Percentiles rank a stretch among this genome's conserved stretches.
These are phyloP conservation scores for Globisporangium parvum DNA, from an alignment of 352 stramenopile species.

Conservation along the genomic window DNA sequence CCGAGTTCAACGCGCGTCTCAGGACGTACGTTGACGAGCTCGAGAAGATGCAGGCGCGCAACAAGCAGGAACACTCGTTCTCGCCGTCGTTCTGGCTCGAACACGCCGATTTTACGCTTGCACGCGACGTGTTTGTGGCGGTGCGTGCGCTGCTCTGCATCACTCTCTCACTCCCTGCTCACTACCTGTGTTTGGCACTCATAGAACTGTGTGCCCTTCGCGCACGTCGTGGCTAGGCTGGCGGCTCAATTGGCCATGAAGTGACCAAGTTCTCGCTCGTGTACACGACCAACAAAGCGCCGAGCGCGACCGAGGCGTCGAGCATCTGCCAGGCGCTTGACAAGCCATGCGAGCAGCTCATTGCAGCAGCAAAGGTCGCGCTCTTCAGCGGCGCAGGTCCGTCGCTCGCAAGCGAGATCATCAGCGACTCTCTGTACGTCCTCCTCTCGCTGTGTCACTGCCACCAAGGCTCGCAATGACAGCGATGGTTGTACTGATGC, in stretches of 20 bases:
- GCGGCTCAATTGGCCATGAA: slow-evolving; percentile 60
- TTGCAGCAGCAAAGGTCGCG: slow-evolving; percentile 67
- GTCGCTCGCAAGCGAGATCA: slow-evolving; percentile 71
- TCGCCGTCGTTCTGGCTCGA: slow-evolving; percentile 76
- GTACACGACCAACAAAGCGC: slow-evolving; percentile 54
- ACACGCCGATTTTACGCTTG: slow-evolving; percentile 69
- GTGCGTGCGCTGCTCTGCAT: slow-evolving; percentile 19
- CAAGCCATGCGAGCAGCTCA: slow-evolving; percentile 74
- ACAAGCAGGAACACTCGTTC: slow-evolving; percentile 50
- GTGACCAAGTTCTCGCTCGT: slow-evolving; percentile 88
- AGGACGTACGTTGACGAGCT: slow-evolving; percentile 49
- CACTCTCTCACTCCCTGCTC: too few species aligned
- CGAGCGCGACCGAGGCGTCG: slow-evolving; percentile 51
- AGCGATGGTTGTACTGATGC: not conserved
- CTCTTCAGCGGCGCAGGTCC: slow-evolving; percentile 73
- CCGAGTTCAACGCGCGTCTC: slow-evolving; percentile 48
- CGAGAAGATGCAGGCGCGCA: slow-evolving; percentile 49
- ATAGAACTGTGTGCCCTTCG: too few species aligned
- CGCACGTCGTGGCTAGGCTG: too few species aligned
- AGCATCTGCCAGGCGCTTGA: slow-evolving; percentile 77
- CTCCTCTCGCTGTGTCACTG: not conserved
- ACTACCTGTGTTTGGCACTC: not conserved
- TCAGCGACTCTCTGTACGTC: slow-evolving; percentile 57
- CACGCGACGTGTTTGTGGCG: slow-evolving; percentile 73
- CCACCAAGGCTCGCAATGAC: not conserved